phyloP scores from a whole-genome alignment of 2,329 filamentous ascomycete genomes.

The Verticillium klebahnii region DNA sequence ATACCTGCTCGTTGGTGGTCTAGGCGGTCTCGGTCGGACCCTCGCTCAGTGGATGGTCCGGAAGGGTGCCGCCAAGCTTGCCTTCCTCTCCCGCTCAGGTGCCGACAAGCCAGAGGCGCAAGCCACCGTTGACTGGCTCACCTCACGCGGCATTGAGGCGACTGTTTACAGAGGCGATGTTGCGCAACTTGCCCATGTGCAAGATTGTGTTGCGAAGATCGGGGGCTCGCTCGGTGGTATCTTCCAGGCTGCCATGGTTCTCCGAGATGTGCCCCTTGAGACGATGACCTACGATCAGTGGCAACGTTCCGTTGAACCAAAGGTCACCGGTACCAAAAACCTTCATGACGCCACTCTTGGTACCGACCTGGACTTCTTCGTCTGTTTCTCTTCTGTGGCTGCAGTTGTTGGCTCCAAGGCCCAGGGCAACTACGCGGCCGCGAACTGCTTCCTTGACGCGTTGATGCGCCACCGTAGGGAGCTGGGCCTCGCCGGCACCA shows the following conservation, averaged over 20 bases:
- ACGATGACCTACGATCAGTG: conserved; percentile 21
- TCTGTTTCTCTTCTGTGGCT: conserved; percentile 21
- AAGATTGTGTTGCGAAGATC: conserved; percentile 13
- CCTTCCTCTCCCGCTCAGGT: conserved; percentile 21
- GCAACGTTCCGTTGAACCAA: conserved; percentile 19
- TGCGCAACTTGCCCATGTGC: conserved; percentile 18
- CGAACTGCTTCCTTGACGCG: conserved; percentile 27
- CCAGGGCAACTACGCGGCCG: conserved; percentile 31
- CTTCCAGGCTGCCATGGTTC: conserved; percentile 34
- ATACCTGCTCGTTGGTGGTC: conserved; percentile 24
- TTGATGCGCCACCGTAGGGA: conserved; percentile 23
- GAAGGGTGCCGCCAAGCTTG: conserved; percentile 21
- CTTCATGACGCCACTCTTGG: conserved; percentile 21
- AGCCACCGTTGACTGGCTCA: conserved; percentile 14
- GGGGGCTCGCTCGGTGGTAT: conserved; percentile 28
- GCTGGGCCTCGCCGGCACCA: conserved; percentile 23
- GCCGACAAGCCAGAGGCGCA: conserved; percentile 11
- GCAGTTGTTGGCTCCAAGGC: conserved; percentile 19
- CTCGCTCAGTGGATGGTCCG: conserved; percentile 18
- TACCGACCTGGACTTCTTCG: conserved; percentile 23
- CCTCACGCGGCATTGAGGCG: conserved; percentile 7
- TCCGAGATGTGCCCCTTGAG: conserved; percentile 14
- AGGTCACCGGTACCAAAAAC: conserved; percentile 27
- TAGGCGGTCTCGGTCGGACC: conserved; percentile 21
- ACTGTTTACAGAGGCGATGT: conserved; percentile 23